A percentile compares a stretch with the other conserved stretches of the same genome.
phyloP scores from a whole-genome alignment of 768 basidiomycete genomes.

The Termitomyces eurrhizus region DNA sequence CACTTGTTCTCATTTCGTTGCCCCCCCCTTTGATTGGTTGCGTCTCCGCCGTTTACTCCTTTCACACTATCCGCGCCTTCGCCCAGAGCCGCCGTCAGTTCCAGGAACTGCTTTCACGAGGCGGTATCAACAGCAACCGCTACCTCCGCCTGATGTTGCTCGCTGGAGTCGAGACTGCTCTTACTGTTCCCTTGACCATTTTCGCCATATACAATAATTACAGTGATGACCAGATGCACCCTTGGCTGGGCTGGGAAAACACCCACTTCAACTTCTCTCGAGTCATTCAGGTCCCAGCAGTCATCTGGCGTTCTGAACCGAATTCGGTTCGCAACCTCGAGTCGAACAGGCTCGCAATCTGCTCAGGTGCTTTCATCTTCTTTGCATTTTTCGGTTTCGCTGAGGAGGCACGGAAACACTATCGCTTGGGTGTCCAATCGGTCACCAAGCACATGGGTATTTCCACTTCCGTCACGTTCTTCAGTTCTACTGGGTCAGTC shows the following conservation, averaged over 20 bases:
- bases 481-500: constrained; percentile 24
- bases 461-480: constrained; percentile 16
- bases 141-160: constrained; percentile 52
- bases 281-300: constrained; percentile 31
- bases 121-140: constrained; percentile 35
- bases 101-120: constrained; percentile 29
- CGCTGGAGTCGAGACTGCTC: constrained; percentile 33
- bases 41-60: constrained; percentile 34
- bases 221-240: constrained; percentile 16
- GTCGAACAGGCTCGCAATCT: constrained; percentile 34
- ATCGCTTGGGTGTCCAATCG: constrained; percentile 27
- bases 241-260: constrained; percentile 47
- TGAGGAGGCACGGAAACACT: constrained; percentile 45
- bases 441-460: constrained; percentile 28
- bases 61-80: constrained; percentile 33
- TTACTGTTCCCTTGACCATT: constrained; percentile 34
- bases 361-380: constrained; percentile 41
- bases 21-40: constrained; percentile 38
- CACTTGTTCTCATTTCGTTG: constrained; percentile 29
- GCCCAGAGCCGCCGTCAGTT: constrained; percentile 34
- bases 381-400: constrained; percentile 56
- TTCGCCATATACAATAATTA: constrained; percentile 28
- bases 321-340: constrained; percentile 20
- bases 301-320: constrained; percentile 32
- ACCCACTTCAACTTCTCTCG: constrained; percentile 48